Base-by-base conservation (phyloP, 257 asterid genomes). In the Rauvolfia tetraphylla region DNA sequence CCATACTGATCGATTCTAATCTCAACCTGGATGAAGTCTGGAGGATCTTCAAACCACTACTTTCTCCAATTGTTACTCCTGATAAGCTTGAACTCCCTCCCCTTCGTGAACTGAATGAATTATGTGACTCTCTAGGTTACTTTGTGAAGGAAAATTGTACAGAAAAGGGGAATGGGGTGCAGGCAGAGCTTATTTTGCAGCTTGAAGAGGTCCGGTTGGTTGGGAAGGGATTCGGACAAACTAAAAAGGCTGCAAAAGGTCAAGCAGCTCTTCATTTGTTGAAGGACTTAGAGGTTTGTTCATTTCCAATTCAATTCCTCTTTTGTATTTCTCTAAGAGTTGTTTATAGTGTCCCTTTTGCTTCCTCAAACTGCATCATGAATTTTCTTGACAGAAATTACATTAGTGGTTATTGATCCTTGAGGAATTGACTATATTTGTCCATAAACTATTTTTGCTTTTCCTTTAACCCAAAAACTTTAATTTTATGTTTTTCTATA, bases 1-100 rank as follows among this genome's bases (percentile, higher is more conserved):
- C 97, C 10, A 75, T 93, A 75, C 96, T 95, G 41, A 87, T 95
- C 38, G 99, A 95, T 79, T 86, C 98, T 34, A 89, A 86, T 15
- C 92, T 95, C 23, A 75, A 88, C 75, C 76, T 91, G 78, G 90
- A 86, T 46, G 83, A 84, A 86, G 98, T 93, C 71, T 93, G 99
- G 98, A 86, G 79, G 84, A 86, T 91, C 73, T 83, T 91, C 68
- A 78, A 95, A 80, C 97, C 96, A 2, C 75, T 95, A 5, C 78
- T 95, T 38, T 89, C 97, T 53, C 98, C 99, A 18, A 89, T 95
- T 62, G 97, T 90, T 81, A 93, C 99, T 71, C 99, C 98, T 17
- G 97, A 93, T 42, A 90, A 89, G 78, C 93, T 95, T 38, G 97
- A 95, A 78, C 93, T 91, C 49, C 87, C 90, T 75, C 99, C 99